A percentile compares a stretch with the other conserved stretches of the same genome.
Evolutionary conservation across 441 rosid genomes (phyloP).

Genomic region (Populus hybrid): DNA sequence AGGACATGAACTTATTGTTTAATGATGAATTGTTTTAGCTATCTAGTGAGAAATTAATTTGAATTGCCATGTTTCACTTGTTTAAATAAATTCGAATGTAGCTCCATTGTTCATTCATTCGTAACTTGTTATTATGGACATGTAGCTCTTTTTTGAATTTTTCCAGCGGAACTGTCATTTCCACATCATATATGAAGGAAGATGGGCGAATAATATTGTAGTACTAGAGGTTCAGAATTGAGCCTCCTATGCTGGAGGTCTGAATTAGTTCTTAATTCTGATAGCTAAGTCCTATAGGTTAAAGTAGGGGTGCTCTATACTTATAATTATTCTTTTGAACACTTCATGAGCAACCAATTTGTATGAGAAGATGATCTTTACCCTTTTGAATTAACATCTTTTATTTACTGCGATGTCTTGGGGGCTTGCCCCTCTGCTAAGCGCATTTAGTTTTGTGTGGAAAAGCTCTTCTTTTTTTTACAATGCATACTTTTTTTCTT

Average conservation of each 20-base stretch:
- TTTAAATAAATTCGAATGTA: not conserved
- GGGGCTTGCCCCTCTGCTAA: not conserved
- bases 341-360: not conserved
- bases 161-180: not conserved
- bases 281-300: not conserved
- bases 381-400: not conserved
- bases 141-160: not conserved
- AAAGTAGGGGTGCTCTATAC: not conserved
- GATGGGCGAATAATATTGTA: not conserved
- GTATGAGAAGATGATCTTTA: not conserved
- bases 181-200: not conserved
- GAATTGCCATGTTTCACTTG: not conserved
- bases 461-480: not conserved
- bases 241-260: not conserved
- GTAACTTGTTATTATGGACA: not conserved
- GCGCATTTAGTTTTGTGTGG: not conserved
- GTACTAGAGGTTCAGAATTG: not conserved
- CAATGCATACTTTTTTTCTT: not conserved
- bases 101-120: not conserved
- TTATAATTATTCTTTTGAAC: not conserved
- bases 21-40: conserved; percentile 4
- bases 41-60: not conserved
- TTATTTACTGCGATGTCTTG: not conserved
- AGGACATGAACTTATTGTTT: not conserved
- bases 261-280: not conserved